These are phyloP conservation scores for Vitis rupestris DNA, from an alignment of 164 flowering plant species.

Conservation along the genomic window DNA sequence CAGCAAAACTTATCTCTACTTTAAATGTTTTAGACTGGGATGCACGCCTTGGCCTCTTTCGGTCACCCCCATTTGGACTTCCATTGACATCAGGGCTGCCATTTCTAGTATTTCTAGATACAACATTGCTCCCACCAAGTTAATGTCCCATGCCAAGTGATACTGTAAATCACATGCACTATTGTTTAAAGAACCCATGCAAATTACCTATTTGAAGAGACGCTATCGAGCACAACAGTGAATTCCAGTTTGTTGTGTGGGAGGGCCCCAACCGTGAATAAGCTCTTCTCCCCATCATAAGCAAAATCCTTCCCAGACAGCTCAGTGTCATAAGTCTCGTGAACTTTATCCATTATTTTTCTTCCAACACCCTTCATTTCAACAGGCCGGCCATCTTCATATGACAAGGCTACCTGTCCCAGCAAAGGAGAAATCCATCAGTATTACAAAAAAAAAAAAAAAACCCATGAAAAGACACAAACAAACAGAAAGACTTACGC, in stretches of 20 bases:
- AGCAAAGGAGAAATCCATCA: neutral
- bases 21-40: constrained; percentile 62
- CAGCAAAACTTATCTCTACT: constrained; percentile 85
- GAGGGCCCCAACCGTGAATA: constrained; percentile 83
- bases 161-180: neutral
- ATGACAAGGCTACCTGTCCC: constrained; percentile 60
- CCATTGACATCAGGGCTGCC: constrained; percentile 50
- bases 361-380: constrained; percentile 88
- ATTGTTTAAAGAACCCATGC: neutral
- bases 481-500: constrained; percentile 49
- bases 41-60: constrained; percentile 62
- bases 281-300: constrained; percentile 90
- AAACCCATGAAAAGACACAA: neutral
- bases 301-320: constrained; percentile 75
- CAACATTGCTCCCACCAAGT: neutral
- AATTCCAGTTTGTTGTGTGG: constrained; percentile 81
- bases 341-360: constrained; percentile 67
- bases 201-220: constrained; percentile 53
- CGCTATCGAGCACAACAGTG: constrained; percentile 75
- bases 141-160: neutral
- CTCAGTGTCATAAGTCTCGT: constrained; percentile 68
- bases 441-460: neutral
- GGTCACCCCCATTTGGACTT: constrained; percentile 57
- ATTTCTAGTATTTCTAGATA: constrained; percentile 42
- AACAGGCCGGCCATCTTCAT: constrained; percentile 90